Conservation (phyloP, 2,329 filamentous ascomycete genomes). For the Grosmannia huntii region DNA sequence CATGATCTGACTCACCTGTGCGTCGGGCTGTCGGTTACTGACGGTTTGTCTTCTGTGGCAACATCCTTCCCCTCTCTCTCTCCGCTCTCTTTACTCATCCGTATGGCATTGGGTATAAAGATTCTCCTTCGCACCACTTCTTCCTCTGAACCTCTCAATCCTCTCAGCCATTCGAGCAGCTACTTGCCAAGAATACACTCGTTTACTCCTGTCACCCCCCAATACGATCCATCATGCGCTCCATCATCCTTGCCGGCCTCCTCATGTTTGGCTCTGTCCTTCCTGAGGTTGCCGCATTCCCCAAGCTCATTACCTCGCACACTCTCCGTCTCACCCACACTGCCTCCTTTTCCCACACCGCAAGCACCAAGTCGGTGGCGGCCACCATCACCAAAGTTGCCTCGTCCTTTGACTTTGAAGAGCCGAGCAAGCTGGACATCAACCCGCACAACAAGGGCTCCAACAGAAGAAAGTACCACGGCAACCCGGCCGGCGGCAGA, state of each 20-base stretch:
- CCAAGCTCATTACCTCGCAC: neutral
- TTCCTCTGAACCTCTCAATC: no score
- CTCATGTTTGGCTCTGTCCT: neutral
- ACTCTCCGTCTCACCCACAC: neutral
- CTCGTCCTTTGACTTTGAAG: neutral
- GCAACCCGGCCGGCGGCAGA: neutral
- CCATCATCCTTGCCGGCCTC: neutral
- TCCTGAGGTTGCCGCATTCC: neutral
- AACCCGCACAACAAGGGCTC: neutral
- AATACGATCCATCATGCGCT: neutral
- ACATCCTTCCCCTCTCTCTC: no score
- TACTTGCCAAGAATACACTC: no score
- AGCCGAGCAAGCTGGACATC: neutral
- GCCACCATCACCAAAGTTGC: neutral
- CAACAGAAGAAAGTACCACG: neutral
- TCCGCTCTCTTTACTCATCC: no score
- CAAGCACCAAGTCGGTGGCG: neutral
- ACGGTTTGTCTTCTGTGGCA: no score
- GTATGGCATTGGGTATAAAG: no score
- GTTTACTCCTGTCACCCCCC: neutral
- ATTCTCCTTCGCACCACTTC: no score
- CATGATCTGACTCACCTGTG: conserved; percentile 1
- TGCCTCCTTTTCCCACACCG: neutral
- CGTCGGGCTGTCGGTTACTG: no score
- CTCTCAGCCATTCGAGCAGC: no score